Evolutionary conservation across 306 rosid species (phyloP).

Genomic region (Castanopsis chinensis): DNA sequence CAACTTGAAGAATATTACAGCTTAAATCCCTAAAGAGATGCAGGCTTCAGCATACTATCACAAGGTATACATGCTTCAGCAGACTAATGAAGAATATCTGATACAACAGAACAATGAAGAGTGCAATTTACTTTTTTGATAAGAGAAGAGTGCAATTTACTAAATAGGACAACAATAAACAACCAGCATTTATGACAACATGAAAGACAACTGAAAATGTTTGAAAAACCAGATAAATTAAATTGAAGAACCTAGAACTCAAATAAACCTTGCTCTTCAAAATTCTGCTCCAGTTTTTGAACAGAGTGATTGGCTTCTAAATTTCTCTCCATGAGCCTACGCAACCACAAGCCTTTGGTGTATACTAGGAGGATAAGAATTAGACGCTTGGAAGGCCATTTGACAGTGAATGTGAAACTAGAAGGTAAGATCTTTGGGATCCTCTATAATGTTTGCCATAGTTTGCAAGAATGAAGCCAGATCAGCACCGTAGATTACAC

Average conservation of each 20-base stretch:
- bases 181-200: not conserved
- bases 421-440: conserved; percentile 94
- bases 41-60: not conserved
- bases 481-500: conserved; percentile 90
- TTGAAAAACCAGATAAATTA: not conserved
- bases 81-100: not conserved
- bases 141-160: not conserved
- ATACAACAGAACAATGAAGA: not conserved
- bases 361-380: not conserved
- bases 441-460: conserved; percentile 80
- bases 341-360: not conserved
- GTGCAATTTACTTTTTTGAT: not conserved
- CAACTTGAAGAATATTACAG: not conserved
- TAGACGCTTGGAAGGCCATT: conserved; percentile 8
- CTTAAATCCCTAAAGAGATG: not conserved
- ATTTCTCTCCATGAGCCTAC: conserved; percentile 17
- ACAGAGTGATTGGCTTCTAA: not conserved
- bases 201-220: not conserved
- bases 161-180: not conserved
- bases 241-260: not conserved
- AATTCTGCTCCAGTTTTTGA: conserved; percentile 13
- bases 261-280: conserved; percentile 23
- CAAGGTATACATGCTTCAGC: not conserved
- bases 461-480: conserved; percentile 94
- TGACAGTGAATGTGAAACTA: conserved; percentile 34